These are phyloP conservation scores for Phytophthora sansomeana DNA, from an alignment of 352 stramenopile species.

Conservation along the genomic window DNA sequence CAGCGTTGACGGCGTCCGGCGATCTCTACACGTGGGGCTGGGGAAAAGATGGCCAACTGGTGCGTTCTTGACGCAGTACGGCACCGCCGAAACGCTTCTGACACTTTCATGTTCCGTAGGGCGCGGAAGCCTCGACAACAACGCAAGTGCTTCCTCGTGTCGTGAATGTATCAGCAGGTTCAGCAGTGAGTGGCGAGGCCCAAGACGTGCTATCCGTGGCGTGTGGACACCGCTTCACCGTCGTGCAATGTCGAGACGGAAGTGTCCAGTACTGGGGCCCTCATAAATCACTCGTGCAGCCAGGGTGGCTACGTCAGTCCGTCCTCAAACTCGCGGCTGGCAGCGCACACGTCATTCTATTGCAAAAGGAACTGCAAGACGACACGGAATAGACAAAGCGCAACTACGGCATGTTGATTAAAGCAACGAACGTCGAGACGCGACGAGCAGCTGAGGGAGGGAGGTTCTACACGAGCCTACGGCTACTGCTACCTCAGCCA, in stretches of 20 bases:
- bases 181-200: slow-evolving; percentile 26
- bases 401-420: slow-evolving; percentile 42
- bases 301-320: slow-evolving; percentile 18
- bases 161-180: slow-evolving; percentile 39
- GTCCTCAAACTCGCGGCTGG: slow-evolving; percentile 35
- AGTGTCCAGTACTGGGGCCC: slow-evolving; percentile 65
- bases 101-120: slow-evolving; percentile 20
- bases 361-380: slow-evolving; percentile 16
- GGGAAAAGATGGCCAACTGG: slow-evolving; percentile 75
- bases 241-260: slow-evolving; percentile 51
- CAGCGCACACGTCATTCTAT: slow-evolving; percentile 38
- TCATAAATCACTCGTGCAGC: slow-evolving; percentile 9
- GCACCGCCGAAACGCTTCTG: background rate
- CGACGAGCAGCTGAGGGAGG: slow-evolving; percentile 16
- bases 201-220: slow-evolving; percentile 46
- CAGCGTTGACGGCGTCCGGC: slow-evolving; percentile 57
- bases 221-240: slow-evolving; percentile 63
- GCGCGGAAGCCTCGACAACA: slow-evolving; percentile 16
- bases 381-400: slow-evolving; percentile 14
- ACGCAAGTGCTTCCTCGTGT: slow-evolving; percentile 59
- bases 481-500: slow-evolving; percentile 27
- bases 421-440: slow-evolving; percentile 37
- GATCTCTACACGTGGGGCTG: slow-evolving; percentile 87
- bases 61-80: slow-evolving; percentile 32
- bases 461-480: slow-evolving; percentile 28